Percentiles rank a stretch among this genome's conserved stretches.
Evolutionary conservation across 257 asterid genomes (phyloP).

Genomic region (Schizonepeta tenuifolia): DNA sequence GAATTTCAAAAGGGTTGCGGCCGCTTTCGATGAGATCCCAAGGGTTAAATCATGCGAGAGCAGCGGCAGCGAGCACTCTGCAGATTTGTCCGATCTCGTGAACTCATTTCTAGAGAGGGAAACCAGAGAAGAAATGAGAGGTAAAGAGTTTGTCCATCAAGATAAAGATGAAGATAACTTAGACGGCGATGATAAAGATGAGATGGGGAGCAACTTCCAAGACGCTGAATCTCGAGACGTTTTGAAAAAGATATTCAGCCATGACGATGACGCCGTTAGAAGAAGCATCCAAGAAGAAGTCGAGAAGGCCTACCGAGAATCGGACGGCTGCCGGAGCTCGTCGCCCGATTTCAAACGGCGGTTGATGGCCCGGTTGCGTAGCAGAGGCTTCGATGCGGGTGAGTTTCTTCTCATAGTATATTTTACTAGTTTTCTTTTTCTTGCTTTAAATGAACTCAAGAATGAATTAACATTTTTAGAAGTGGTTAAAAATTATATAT

Average conservation of each 20-base stretch:
- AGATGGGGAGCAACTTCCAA: slow-evolving; percentile 3
- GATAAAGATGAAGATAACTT: background rate
- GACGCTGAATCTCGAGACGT: slow-evolving; percentile 30
- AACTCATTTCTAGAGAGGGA: slow-evolving; percentile 68
- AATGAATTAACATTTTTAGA: too few relatives aligned
- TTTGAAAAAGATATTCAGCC: slow-evolving; percentile 31
- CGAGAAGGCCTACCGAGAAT: slow-evolving; percentile 28
- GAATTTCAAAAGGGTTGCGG: slow-evolving; percentile 57
- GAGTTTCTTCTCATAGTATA: slow-evolving; percentile 1
- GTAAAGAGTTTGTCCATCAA: background rate
- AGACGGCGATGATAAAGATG: background rate
- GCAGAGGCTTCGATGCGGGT: slow-evolving; percentile 54
- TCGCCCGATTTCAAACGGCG: slow-evolving; percentile 45
- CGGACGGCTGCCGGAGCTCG: slow-evolving; percentile 18
- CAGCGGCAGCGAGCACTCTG: slow-evolving; percentile 87
- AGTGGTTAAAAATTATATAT: too few relatives aligned
- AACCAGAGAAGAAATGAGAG: slow-evolving; percentile 2
- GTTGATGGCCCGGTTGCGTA: slow-evolving; percentile 43
- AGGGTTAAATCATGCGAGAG: slow-evolving; percentile 51
- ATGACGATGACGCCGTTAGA: slow-evolving; percentile 31
- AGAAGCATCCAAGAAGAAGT: slow-evolving; percentile 40
- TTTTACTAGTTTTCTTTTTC: too few relatives aligned
- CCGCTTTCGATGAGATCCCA: slow-evolving; percentile 64
- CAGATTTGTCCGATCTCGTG: slow-evolving; percentile 64
- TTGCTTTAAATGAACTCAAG: too few relatives aligned